Evolutionary conservation across 148 eudicot genomes (phyloP).

Genomic region (Heliosperma pusillum): DNA sequence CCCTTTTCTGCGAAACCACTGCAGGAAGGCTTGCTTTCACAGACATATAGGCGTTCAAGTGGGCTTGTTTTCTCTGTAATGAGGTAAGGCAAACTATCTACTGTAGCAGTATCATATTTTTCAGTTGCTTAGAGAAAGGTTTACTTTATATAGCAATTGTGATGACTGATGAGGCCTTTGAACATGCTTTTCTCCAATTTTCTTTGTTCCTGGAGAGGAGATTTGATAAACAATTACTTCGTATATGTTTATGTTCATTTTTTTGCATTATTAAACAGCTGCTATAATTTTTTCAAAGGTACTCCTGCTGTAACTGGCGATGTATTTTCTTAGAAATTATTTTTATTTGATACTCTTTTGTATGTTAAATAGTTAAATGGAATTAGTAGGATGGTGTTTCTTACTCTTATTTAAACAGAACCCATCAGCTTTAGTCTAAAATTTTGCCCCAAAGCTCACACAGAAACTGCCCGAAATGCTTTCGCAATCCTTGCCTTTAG

Average conservation of each 20-base stretch:
- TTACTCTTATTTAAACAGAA: neutral
- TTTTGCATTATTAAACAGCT: neutral
- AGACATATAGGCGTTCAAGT: slow-evolving; percentile 5
- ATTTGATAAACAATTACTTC: neutral
- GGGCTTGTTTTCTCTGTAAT: slow-evolving; percentile 4
- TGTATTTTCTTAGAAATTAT: neutral
- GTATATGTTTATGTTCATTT: neutral
- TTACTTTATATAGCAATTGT: neutral
- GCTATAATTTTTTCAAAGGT: neutral
- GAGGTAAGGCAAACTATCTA: slow-evolving; percentile 17
- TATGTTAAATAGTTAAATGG: too few species aligned
- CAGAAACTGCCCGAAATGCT: neutral
- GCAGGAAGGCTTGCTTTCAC: slow-evolving; percentile 16
- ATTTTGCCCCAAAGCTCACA: neutral
- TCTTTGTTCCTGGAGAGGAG: neutral
- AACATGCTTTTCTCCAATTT: neutral
- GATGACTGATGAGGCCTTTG: neutral
- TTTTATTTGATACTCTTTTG: too few species aligned
- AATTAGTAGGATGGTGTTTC: neutral
- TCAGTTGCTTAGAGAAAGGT: neutral
- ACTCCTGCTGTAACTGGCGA: neutral
- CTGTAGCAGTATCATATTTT: neutral
- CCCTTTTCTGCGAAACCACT: slow-evolving; percentile 4
- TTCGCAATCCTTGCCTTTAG: neutral
- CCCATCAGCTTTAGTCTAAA: neutral